phyloP scores from a whole-genome alignment of 1,284 basidiomycete species.

The Cystobasidium slooffiae region DNA sequence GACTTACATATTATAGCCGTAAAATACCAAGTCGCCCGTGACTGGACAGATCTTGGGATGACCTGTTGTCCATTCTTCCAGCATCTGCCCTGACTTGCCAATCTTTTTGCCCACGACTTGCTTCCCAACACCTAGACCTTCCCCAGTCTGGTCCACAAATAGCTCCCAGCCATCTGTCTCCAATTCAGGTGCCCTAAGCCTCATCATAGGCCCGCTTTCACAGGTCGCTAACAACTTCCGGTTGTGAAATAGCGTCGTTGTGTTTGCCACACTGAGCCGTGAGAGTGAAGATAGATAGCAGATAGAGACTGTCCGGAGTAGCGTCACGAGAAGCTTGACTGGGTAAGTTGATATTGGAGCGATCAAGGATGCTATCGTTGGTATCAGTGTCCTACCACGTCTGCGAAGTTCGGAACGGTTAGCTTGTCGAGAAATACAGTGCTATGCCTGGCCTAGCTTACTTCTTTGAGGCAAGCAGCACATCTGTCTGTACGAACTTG shows the following conservation, averaged over 20 bases:
- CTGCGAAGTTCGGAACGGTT: slow-evolving; percentile 49
- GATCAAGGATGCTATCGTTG: slow-evolving; percentile 61
- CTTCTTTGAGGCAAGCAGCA: slow-evolving; percentile 53
- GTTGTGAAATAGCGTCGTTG: slow-evolving; percentile 59
- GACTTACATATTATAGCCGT: slow-evolving; percentile 56
- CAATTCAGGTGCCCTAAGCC: slow-evolving; percentile 59
- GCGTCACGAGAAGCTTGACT: slow-evolving; percentile 55
- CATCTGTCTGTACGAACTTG: slow-evolving; percentile 57
- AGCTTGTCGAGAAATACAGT: too few relatives aligned
- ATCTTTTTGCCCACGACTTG: slow-evolving; percentile 43
- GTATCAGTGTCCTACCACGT: slow-evolving; percentile 57
- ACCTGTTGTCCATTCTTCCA: slow-evolving; percentile 61
- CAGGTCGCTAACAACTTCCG: slow-evolving; percentile 61
- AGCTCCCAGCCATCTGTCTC: slow-evolving; percentile 60
- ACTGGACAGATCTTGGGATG: slow-evolving; percentile 61
- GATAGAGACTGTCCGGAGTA: slow-evolving; percentile 57
- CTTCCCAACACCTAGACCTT: slow-evolving; percentile 52
- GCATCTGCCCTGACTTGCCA: slow-evolving; percentile 52
- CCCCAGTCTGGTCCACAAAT: slow-evolving; percentile 50
- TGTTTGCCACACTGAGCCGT: slow-evolving; percentile 61
- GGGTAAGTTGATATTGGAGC: slow-evolving; percentile 58
- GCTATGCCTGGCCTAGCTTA: slow-evolving; percentile 35
- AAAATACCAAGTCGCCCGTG: slow-evolving; percentile 61
- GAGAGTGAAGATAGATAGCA: slow-evolving; percentile 56
- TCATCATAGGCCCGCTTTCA: slow-evolving; percentile 60